Percentiles rank a stretch among this genome's conserved stretches.
Evolutionary conservation across 2,329 filamentous ascomycete genomes (phyloP).

Genomic region (Cladosporium sphaerospermum): DNA sequence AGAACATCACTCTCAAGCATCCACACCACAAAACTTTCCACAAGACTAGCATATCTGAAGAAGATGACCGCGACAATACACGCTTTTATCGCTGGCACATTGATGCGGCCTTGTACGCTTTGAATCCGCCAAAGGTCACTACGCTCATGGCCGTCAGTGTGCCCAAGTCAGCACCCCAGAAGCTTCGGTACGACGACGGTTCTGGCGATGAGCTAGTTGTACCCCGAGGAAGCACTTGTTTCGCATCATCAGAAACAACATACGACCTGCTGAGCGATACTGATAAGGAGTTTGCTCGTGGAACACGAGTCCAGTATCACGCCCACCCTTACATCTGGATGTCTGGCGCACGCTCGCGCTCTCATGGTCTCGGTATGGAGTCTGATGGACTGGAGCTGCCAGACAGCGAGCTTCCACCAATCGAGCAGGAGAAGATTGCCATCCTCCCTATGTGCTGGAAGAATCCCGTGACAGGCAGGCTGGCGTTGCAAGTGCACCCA

Average conservation of each 20-base stretch:
- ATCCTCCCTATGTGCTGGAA: constrained; percentile 71
- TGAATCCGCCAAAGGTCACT: constrained; percentile 68
- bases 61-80: constrained; percentile 53
- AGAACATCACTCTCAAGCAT: constrained; percentile 62
- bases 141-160: constrained; percentile 68
- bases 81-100: constrained; percentile 75
- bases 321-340: constrained; percentile 81
- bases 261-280: constrained; percentile 59
- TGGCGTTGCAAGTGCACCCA: constrained; percentile 69
- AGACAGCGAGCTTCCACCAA: constrained; percentile 53
- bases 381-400: constrained; percentile 60
- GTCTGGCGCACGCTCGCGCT: constrained; percentile 58
- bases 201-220: constrained; percentile 60
- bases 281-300: constrained; percentile 62
- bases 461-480: constrained; percentile 62
- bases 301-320: constrained; percentile 66
- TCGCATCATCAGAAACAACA: constrained; percentile 65
- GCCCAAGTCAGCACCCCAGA: constrained; percentile 59
- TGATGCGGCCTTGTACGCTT: constrained; percentile 68
- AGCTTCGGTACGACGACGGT: constrained; percentile 66
- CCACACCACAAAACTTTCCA: constrained; percentile 76
- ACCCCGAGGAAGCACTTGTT: constrained; percentile 69
- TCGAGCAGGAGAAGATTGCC: constrained; percentile 63
- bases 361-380: constrained; percentile 65
- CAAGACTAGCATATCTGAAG: constrained; percentile 54